Evolutionary conservation across 257 asterid genomes (phyloP).

Genomic region (Salvia rosmarinus): DNA sequence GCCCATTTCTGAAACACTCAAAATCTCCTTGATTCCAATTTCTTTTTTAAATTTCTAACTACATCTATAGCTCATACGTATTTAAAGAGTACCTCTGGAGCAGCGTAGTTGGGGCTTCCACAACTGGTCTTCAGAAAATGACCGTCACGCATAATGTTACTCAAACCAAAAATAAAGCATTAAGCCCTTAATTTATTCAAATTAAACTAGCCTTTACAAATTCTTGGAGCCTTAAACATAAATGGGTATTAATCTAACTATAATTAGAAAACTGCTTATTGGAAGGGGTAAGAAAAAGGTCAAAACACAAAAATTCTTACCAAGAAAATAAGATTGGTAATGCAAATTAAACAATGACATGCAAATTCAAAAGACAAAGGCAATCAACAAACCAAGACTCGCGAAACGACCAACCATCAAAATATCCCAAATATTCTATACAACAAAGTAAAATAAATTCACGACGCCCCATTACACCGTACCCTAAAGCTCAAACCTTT

Average conservation of each 20-base stretch:
- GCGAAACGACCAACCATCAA: slow-evolving; percentile 20
- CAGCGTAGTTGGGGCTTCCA: slow-evolving; percentile 97
- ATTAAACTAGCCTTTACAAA: too few relatives aligned
- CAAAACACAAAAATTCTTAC: neutral
- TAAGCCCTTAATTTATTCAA: too few relatives aligned
- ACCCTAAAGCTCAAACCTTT: slow-evolving; percentile 36
- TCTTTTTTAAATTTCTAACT: slow-evolving; percentile 6
- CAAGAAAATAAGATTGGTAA: slow-evolving; percentile 7
- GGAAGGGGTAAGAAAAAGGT: too few relatives aligned
- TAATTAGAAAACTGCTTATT: too few relatives aligned
- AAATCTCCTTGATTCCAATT: slow-evolving; percentile 18
- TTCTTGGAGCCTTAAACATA: too few relatives aligned
- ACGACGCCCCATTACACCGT: slow-evolving; percentile 11
- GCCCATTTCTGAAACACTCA: slow-evolving; percentile 1
- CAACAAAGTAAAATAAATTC: neutral
- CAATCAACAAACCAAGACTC: slow-evolving; percentile 23
- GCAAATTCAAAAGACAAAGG: slow-evolving; percentile 15
- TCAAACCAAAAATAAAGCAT: slow-evolving; percentile 92
- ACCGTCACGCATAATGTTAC: slow-evolving; percentile 93
- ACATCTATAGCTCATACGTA: slow-evolving; percentile 20
- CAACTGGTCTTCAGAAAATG: slow-evolving; percentile 96
- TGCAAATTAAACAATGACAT: slow-evolving; percentile 23
- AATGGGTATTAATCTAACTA: too few relatives aligned
- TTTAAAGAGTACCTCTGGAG: slow-evolving; percentile 73
- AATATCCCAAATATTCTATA: slow-evolving; percentile 7